Percentiles rank a stretch among this genome's conserved stretches.
These are phyloP conservation scores for Pestalotiopsis sp. DNA, from an alignment of 2,329 filamentous ascomycete species.

Conservation along the genomic window DNA sequence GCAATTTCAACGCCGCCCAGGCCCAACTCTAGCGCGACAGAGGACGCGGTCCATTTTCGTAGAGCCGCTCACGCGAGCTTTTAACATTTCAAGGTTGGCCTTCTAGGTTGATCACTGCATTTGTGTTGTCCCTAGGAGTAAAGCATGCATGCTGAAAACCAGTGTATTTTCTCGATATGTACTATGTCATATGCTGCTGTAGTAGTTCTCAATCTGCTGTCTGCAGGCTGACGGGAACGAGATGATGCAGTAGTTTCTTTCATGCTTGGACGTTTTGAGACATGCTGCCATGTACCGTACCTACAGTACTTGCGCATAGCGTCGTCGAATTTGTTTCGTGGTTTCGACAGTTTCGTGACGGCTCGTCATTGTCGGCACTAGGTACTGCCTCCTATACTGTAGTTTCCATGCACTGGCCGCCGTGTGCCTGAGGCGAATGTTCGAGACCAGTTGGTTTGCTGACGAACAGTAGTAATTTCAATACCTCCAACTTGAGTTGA, in stretches of 20 bases:
- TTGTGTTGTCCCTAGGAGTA: not conserved
- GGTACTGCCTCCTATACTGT: not conserved
- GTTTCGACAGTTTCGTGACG: not conserved
- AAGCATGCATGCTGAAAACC: not conserved
- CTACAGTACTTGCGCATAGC: not conserved
- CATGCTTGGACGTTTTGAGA: too few relatives aligned
- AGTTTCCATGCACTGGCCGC: not conserved
- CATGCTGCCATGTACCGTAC: too few relatives aligned
- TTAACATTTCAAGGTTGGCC: not conserved
- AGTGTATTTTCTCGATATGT: not conserved
- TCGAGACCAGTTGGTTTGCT: not conserved
- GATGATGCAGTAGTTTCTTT: not conserved
- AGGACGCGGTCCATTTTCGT: slow-evolving; percentile 6
- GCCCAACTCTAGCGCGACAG: not conserved
- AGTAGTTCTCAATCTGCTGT: not conserved
- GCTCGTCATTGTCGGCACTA: not conserved
- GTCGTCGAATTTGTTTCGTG: not conserved
- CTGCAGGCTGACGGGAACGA: not conserved
- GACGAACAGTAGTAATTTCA: not conserved
- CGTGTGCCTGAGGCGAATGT: not conserved
- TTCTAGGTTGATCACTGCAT: not conserved
- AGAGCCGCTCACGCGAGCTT: not conserved
- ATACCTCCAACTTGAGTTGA: not conserved
- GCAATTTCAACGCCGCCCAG: slow-evolving; percentile 13
- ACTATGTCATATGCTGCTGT: not conserved